Evolutionary conservation across 23 red algal species (phyloP), one percentile per base, ranked within the genome.

Genomic region (Gracilaria domingensis): DNA sequence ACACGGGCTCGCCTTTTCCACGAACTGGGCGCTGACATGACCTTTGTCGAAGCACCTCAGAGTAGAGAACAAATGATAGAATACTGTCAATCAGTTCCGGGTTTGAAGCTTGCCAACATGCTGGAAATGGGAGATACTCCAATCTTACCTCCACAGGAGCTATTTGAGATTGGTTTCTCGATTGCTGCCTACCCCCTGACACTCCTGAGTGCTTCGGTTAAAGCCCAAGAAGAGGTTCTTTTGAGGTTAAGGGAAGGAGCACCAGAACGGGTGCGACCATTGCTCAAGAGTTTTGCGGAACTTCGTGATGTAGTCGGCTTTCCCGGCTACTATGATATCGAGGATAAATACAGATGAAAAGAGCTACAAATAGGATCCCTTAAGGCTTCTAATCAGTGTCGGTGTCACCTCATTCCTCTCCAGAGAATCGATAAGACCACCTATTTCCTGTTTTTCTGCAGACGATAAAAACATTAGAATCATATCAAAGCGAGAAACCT

Each of bases 141-240:
- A 39, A 86, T 98, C 32, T 69, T 98, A 23, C 82, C 93, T 12
- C 88, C 96, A 36, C 39, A 88, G 44, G 50, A 92, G 28, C 88
- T 98, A 55, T 84, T 84, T 58, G 82, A 85, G 17, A 82, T 98
- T 17, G 96, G 96, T 17, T 98, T 90, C 56, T 90, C 80, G 14
- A 82, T 98, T 75, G 96, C 93, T 28, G 96, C 96, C 28, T 98
- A 98, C 65, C 96, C 96, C 20, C 77, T 98, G 45, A 98, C 88
- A 37, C 70, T 98, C 21, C 57, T 98, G 20, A 93, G 93, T 48
- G 82, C 91, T 18, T 78, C 96, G 12, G 83, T 98, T 64, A 91
- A 87, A 79, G 93, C 96, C 12, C 95, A 95, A 88, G 93, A 95
- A 66, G 72, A 61, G 16, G 93, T 84, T n/a, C 76, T 98, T 39